These are phyloP conservation scores for Backusella tarrabulga DNA, from an alignment of 192 early-diverging fungal genomes.

Conservation along the genomic window DNA sequence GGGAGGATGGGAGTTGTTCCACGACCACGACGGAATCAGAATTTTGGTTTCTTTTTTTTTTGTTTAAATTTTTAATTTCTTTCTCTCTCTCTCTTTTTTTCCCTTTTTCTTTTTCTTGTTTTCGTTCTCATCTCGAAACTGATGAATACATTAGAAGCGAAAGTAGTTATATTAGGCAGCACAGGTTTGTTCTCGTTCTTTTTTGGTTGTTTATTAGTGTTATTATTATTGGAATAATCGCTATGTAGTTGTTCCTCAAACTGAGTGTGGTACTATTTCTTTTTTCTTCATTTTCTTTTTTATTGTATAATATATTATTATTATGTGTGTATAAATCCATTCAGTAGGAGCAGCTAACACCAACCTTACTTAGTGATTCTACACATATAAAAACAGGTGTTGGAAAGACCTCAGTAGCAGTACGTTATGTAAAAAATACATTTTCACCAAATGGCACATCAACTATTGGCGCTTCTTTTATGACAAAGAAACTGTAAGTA, in stretches of 20 bases:
- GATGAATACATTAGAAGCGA: conserved; percentile 56
- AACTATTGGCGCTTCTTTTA: conserved; percentile 72
- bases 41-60: no score
- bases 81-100: not conserved
- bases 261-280: conserved; percentile 2
- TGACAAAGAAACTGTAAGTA: conserved; percentile 65
- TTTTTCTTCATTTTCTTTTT: not conserved
- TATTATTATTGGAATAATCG: not conserved
- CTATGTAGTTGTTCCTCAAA: not conserved
- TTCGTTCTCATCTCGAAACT: not conserved
- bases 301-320: not conserved
- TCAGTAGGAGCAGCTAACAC: conserved; percentile 13
- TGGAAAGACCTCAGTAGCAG: conserved; percentile 73
- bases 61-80: not conserved
- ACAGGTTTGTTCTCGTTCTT: conserved; percentile 48
- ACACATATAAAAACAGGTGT: conserved; percentile 51
- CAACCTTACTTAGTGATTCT: conserved; percentile 16
- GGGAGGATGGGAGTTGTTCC: no score
- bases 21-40: no score
- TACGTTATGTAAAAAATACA: conserved; percentile 68
- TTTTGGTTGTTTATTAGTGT: not conserved
- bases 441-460: conserved; percentile 69
- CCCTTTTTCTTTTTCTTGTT: not conserved
- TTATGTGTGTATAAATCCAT: not conserved
- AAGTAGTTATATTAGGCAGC: conserved; percentile 72